phyloP scores from a whole-genome alignment of 805 yeast species.

The Sugiyamaella boreocaroliniensis region DNA sequence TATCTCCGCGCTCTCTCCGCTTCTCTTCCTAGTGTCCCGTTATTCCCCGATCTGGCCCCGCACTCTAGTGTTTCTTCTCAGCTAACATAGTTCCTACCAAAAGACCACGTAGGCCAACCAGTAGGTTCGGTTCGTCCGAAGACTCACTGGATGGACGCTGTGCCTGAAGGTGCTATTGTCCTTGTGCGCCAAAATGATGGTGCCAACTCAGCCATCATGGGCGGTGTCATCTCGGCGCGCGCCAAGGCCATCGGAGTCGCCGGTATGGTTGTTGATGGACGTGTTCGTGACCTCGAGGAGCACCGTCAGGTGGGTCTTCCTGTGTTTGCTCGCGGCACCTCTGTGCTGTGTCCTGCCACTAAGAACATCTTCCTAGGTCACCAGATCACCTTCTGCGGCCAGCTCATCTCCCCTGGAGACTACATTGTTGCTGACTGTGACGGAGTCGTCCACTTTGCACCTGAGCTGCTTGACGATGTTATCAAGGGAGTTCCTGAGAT shows the following conservation, averaged over 20 bases:
- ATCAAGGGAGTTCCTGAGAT: constrained; percentile 9
- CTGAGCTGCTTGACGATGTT: constrained; percentile 5
- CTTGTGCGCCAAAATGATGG: constrained; percentile 8
- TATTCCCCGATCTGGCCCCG: neutral
- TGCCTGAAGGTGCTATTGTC: constrained; percentile 4
- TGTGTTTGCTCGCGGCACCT: constrained; percentile 9
- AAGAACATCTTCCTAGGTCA: constrained; percentile 33
- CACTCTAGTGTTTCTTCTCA: neutral
- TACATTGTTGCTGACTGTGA: constrained; percentile 10
- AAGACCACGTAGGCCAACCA: neutral
- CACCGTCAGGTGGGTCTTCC: constrained; percentile 9
- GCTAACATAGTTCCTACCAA: neutral
- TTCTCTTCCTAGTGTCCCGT: no score
- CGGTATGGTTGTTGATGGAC: constrained; percentile 12
- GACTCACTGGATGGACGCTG: constrained; percentile 11
- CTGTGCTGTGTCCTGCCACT: constrained; percentile 13
- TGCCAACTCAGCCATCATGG: constrained; percentile 9
- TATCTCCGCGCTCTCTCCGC: no score
- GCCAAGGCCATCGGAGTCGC: constrained; percentile 8
- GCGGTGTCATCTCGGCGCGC: constrained; percentile 13
- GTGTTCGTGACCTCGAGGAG: constrained; percentile 11
- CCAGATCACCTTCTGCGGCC: constrained; percentile 71
- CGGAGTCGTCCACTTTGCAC: constrained; percentile 10
- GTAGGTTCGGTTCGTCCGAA: neutral
- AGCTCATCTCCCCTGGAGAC: constrained; percentile 57